A percentile compares a stretch with the other conserved stretches of the same genome.
Evolutionary conservation across 805 yeast genomes (phyloP).

Genomic region (Komagataella ulmi): DNA sequence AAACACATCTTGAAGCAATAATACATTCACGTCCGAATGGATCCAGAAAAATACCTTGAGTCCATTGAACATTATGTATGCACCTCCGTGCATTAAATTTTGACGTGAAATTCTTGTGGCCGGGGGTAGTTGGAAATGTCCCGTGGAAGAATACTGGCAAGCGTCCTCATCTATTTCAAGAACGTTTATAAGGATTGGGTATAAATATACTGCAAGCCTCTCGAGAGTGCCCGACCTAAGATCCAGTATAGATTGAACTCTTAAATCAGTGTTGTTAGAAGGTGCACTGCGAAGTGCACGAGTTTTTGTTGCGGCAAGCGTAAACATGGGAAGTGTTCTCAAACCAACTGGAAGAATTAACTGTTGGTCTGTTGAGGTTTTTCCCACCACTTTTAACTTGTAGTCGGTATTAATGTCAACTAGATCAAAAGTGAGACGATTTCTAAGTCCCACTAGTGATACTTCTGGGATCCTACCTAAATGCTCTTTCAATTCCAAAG

Average conservation of each 20-base stretch:
- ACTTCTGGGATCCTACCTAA: conserved; percentile 24
- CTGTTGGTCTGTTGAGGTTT: conserved; percentile 38
- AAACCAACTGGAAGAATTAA: conserved; percentile 75
- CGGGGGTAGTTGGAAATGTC: conserved; percentile 33
- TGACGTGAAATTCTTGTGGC: conserved; percentile 29
- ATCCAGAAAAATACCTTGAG: conserved; percentile 46
- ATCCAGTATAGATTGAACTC: conserved; percentile 40
- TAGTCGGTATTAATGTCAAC: conserved; percentile 47
- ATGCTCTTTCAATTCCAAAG: conserved; percentile 39
- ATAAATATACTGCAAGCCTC: conserved; percentile 48
- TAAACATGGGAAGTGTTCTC: conserved; percentile 51
- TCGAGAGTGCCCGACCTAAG: conserved; percentile 43
- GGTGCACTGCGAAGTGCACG: conserved; percentile 41
- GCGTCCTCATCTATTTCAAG: conserved; percentile 53
- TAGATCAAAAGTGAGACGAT: conserved; percentile 22
- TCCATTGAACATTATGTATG: conserved; percentile 68
- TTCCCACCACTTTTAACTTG: conserved; percentile 29
- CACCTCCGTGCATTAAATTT: conserved; percentile 50
- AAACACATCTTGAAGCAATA: conserved; percentile 61
- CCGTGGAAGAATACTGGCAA: conserved; percentile 30
- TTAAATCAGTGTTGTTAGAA: conserved; percentile 43
- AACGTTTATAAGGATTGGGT: conserved; percentile 68
- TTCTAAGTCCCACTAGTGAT: conserved; percentile 19
- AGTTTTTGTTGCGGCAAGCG: conserved; percentile 59
- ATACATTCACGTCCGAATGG: conserved; percentile 53